Base-by-base conservation (phyloP, 2,329 filamentous ascomycete species). In the Ploettnerulaceae sp. region DNA sequence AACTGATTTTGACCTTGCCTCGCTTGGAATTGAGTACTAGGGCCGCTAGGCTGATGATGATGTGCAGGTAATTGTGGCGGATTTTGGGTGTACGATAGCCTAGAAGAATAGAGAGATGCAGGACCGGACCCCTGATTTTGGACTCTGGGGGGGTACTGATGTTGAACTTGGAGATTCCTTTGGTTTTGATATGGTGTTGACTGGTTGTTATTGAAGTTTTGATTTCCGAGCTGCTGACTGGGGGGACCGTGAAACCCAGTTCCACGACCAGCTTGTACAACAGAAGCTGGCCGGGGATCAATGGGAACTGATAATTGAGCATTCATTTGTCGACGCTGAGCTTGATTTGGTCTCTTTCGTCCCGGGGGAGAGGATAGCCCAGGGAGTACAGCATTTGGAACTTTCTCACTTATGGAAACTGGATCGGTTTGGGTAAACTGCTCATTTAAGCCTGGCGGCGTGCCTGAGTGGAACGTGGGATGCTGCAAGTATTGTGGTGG, bases 291-390 rank as follows among this genome's bases (percentile, higher is more conserved):
- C 20, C 55, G 48, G 20, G 53, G 29, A 49, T 80, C 75, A 41
- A 82, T 69, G 4, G 76, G 71, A 35, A 82, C 74, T 0, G 75
- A 72, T 14, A 81, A 57, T 53, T 82, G 74, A 4, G 77, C 71
- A 46, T 71, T 80, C 75, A 81, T 78, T 57, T 82, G 77, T 17
- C 79, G 73, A 38, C 79, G 71, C 55, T 82, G 76, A 1, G 79
- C 79, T 58, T 84, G 80, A 50, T 84, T 84, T 2, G 69, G 73
- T 17, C 79, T 75, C 56, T 73, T 79, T 7, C 52, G 44, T 25
- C 50, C 46, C 32, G 41, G 41, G 3, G 39, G 29, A 44, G 41
- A 44, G 15, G 31, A 21, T n/a, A 44, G n/a, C 3, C 21, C 39
- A 22, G 39, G 39, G 2, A 29, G 11, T 6, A 42, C 15, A 15